Evolutionary conservation across 257 asterid species (phyloP).

Genomic region (Verbascum thapsus): DNA sequence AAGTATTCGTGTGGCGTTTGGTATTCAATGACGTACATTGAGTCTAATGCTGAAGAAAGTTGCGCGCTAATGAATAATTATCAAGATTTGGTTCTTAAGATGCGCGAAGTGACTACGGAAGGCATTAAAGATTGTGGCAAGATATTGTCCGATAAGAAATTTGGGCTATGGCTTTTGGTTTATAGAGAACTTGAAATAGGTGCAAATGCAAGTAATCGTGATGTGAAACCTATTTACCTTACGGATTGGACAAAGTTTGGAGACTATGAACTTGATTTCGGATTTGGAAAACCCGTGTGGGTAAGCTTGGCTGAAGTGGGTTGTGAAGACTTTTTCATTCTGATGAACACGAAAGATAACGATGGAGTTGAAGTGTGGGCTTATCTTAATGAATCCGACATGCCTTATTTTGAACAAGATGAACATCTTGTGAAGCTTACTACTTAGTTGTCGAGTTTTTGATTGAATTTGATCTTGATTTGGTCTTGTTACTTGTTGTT

Average conservation of each 20-base stretch:
- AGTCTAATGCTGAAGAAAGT: not conserved
- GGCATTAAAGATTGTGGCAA: constrained; percentile 19
- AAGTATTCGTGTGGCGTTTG: constrained; percentile 30
- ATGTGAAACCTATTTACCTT: constrained; percentile 2
- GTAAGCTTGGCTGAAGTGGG: constrained; percentile 32
- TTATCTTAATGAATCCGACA: constrained; percentile 34
- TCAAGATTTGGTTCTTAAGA: not conserved
- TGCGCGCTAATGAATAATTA: not conserved
- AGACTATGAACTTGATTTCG: constrained; percentile 38
- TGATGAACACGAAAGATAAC: constrained; percentile 37
- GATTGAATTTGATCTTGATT: no score
- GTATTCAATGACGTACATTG: not conserved
- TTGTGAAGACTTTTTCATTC: constrained; percentile 20
- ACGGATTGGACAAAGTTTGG: constrained; percentile 42
- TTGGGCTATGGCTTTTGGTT: constrained; percentile 26
- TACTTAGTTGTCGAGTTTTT: not conserved
- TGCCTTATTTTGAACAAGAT: constrained; percentile 24
- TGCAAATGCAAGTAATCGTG: not conserved
- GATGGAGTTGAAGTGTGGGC: constrained; percentile 47
- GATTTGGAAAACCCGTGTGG: constrained; percentile 41
- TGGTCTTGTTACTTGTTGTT: no score
- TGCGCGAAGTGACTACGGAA: constrained; percentile 8
- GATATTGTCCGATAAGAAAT: constrained; percentile 14
- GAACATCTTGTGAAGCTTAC: not conserved
- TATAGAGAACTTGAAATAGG: constrained; percentile 7